These are phyloP conservation scores for Kurtzmaniella cleridarum DNA, from an alignment of 805 yeast species.

Conservation along the genomic window DNA sequence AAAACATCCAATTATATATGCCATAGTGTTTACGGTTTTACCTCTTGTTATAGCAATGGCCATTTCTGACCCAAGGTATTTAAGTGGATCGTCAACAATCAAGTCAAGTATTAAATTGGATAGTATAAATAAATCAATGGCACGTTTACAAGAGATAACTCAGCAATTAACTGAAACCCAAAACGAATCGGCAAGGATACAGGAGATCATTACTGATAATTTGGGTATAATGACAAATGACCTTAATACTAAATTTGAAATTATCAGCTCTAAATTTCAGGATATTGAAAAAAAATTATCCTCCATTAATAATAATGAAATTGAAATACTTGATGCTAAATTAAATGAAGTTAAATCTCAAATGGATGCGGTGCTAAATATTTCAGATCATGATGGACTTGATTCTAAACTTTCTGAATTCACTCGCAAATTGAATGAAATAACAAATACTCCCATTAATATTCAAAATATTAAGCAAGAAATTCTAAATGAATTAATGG, in stretches of 20 bases:
- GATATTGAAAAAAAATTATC: conserved; percentile 3
- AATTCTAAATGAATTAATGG: conserved; percentile 14
- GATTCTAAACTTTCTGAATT: conserved; percentile 14
- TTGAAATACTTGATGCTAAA: conserved; percentile 9
- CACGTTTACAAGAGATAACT: conserved; percentile 3
- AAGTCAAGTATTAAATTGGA: no score
- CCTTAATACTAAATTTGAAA: conserved; percentile 14
- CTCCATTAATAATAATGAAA: neutral
- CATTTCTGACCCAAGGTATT: no score
- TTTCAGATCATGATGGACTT: conserved; percentile 9
- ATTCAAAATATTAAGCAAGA: conserved; percentile 12
- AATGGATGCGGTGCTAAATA: conserved; percentile 7
- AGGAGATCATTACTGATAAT: conserved; percentile 14
- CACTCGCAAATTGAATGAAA: conserved; percentile 10
- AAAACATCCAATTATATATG: no score
- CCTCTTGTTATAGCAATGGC: no score
- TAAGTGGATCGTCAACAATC: no score
- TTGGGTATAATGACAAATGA: conserved; percentile 10
- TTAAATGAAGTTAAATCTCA: conserved; percentile 9
- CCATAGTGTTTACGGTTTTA: no score
- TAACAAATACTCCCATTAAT: conserved; percentile 9
- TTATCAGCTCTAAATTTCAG: conserved; percentile 9
- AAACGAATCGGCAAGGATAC: conserved; percentile 11
- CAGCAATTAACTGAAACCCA: conserved; percentile 12
- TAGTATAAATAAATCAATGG: no score